phyloP scores from a whole-genome alignment of 1,284 basidiomycete species.

The Phaffia rhodozyma region DNA sequence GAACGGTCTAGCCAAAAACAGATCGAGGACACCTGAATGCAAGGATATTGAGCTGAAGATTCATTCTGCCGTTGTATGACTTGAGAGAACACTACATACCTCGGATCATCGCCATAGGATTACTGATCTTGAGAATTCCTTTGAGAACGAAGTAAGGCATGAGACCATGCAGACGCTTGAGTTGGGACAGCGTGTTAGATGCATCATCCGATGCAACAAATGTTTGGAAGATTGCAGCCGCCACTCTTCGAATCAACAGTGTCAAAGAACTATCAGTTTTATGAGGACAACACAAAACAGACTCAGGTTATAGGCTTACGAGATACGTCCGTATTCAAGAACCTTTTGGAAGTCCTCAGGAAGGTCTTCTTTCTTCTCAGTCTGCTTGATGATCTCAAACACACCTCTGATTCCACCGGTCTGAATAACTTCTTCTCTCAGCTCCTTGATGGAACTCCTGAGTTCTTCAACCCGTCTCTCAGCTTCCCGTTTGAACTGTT shows the following conservation, averaged over 20 bases:
- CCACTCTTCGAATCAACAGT: constrained; percentile 46
- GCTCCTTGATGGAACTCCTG: constrained; percentile 67
- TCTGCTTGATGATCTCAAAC: constrained; percentile 76
- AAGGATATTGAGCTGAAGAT: not conserved
- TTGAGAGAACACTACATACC: constrained; percentile 30
- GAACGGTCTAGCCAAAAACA: constrained; percentile 97
- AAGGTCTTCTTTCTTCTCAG: constrained; percentile 62
- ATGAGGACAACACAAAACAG: not conserved
- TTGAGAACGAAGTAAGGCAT: constrained; percentile 98
- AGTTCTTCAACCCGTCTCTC: constrained; percentile 73
- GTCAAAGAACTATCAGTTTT: not conserved
- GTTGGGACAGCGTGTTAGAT: constrained; percentile 70
- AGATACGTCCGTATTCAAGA: constrained; percentile 92
- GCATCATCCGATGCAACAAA: constrained; percentile 88
- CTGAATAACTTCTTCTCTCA: constrained; percentile 80
- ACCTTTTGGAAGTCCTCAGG: constrained; percentile 79
- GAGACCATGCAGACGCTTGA: constrained; percentile 88
- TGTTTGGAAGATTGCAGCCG: constrained; percentile 89
- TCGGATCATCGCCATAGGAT: constrained; percentile 92
- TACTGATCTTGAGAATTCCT: constrained; percentile 80
- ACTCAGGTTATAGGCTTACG: constrained; percentile 45
- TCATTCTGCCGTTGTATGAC: not conserved
- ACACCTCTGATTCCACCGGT: constrained; percentile 78
- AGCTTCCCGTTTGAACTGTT: constrained; percentile 76
- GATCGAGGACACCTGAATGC: constrained; percentile 57